A percentile compares a stretch with the other conserved stretches of the same genome.
These are phyloP conservation scores for Boletus sp. DNA, from an alignment of 1,284 basidiomycete genomes.

Conservation along the genomic window DNA sequence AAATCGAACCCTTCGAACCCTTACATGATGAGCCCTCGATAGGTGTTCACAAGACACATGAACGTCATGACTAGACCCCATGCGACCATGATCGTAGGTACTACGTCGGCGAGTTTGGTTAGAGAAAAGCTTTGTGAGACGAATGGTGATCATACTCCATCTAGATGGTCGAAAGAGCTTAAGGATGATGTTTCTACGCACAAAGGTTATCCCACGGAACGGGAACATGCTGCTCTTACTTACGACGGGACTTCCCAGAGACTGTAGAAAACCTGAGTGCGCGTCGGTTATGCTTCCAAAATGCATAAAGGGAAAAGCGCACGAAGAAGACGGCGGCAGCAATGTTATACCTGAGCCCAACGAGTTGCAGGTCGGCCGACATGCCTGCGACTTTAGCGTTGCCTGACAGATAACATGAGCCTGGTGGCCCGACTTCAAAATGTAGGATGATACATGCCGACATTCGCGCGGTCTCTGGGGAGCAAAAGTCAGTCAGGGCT, in stretches of 20 bases:
- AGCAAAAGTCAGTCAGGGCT: background rate
- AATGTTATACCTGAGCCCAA: constrained; percentile 43
- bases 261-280: constrained; percentile 40
- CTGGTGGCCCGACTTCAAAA: background rate
- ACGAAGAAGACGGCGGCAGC: constrained; percentile 50
- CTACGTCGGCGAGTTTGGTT: constrained; percentile 22
- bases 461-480: constrained; percentile 35
- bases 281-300: background rate
- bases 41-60: constrained; percentile 38
- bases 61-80: constrained; percentile 46
- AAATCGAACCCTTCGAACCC: background rate
- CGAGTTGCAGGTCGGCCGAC: constrained; percentile 37
- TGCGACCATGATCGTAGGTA: constrained; percentile 47
- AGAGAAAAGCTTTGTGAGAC: background rate
- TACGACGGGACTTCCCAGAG: constrained; percentile 49
- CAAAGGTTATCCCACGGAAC: constrained; percentile 4
- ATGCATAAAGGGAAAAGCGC: constrained; percentile 13
- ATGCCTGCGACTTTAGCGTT: constrained; percentile 40
- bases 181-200: constrained; percentile 40
- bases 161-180: constrained; percentile 45
- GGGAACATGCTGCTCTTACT: constrained; percentile 14
- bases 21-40: constrained; percentile 28
- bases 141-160: constrained; percentile 38
- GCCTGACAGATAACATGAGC: constrained; percentile 17
- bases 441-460: constrained; percentile 24